Evolutionary conservation across 164 flowering plant species (phyloP).

Genomic region (Piper longum): DNA sequence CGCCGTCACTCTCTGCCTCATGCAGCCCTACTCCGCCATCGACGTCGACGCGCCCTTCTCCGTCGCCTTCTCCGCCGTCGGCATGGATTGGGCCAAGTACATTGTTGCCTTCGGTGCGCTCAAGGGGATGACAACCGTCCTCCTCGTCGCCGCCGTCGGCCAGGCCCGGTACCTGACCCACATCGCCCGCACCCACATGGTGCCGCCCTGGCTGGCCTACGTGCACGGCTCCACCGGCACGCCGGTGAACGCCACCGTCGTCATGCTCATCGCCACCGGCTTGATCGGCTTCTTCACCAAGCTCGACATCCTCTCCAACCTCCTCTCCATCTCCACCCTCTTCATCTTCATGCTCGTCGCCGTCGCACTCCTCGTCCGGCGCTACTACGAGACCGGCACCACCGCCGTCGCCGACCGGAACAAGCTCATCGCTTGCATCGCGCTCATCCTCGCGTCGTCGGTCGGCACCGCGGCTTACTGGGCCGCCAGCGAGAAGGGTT

Average conservation of each 20-base stretch:
- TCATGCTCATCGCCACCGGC: slow-evolving; percentile 30
- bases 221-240: slow-evolving; percentile 36
- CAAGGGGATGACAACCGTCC: slow-evolving; percentile 59
- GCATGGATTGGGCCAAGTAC: slow-evolving; percentile 54
- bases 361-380: slow-evolving; percentile 35
- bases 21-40: slow-evolving; percentile 27
- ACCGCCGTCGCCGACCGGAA: slow-evolving; percentile 20
- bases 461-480: slow-evolving; percentile 24
- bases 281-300: slow-evolving; percentile 41
- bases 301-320: slow-evolving; percentile 32
- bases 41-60: slow-evolving; percentile 38
- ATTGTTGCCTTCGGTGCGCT: slow-evolving; percentile 52
- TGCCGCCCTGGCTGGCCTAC: slow-evolving; percentile 51
- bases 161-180: slow-evolving; percentile 77
- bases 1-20: slow-evolving; percentile 34
- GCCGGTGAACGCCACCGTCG: slow-evolving; percentile 44
- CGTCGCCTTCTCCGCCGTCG: slow-evolving; percentile 35
- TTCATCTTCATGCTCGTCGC: slow-evolving; percentile 50
- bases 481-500: slow-evolving; percentile 16
- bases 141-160: slow-evolving; percentile 45
- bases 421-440: slow-evolving; percentile 25
- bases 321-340: slow-evolving; percentile 46
- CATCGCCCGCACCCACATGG: slow-evolving; percentile 68
- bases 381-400: slow-evolving; percentile 32
- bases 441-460: slow-evolving; percentile 28